A percentile compares a stretch with the other conserved stretches of the same genome.
phyloP scores from a whole-genome alignment of 345 rosid genomes.

The Acer campestre region DNA sequence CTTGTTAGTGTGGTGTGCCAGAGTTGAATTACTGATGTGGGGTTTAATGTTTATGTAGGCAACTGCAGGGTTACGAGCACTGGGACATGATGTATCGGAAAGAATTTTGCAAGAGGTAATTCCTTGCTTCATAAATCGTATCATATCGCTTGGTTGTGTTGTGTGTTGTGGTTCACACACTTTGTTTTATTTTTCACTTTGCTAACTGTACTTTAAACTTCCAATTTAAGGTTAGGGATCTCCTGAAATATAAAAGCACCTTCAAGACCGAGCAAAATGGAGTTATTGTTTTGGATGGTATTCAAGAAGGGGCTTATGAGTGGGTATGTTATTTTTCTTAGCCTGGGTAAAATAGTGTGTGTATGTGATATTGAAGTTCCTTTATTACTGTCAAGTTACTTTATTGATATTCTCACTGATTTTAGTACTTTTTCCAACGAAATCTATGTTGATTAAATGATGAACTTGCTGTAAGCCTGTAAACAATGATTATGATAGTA shows the following conservation, averaged over 20 bases:
- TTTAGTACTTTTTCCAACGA: too few relatives aligned
- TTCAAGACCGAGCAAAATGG: constrained; percentile 61
- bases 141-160: constrained; percentile 14
- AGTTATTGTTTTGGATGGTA: constrained; percentile 87
- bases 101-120: constrained; percentile 84
- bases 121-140: neutral
- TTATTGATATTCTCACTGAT: neutral
- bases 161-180: neutral
- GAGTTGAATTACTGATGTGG: constrained; percentile 18
- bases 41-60: constrained; percentile 50
- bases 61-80: constrained; percentile 91
- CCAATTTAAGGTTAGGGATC: constrained; percentile 71
- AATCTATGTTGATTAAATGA: neutral
- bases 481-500: neutral
- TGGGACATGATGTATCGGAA: constrained; percentile 80
- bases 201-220: constrained; percentile 21
- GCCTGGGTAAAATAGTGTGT: neutral
- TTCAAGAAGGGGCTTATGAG: constrained; percentile 96
- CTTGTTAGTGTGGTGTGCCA: neutral
- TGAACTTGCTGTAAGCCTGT: neutral
- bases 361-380: too few relatives aligned
- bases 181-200: constrained; percentile 17
- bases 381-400: neutral
- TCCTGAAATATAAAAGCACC: constrained; percentile 74
- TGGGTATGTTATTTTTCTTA: constrained; percentile 66